Conservation (phyloP, 2,329 filamentous ascomycete species). For the Bipolaris bicolor region DNA sequence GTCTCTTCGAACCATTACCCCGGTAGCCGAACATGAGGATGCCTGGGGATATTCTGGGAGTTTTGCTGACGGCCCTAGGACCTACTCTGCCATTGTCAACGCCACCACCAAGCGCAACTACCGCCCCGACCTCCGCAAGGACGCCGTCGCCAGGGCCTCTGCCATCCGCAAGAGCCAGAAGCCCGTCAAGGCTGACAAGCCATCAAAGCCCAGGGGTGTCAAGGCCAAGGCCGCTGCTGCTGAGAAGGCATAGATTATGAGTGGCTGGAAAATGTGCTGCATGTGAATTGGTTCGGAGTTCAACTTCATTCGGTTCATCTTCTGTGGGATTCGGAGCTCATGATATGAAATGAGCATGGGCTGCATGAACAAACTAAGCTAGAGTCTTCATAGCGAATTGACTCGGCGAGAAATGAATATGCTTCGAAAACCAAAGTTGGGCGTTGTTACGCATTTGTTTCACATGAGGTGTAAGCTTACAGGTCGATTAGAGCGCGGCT, state of each 20-base stretch:
- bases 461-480: neutral
- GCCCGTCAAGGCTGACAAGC: slow-evolving; percentile 75
- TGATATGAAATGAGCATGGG: slow-evolving; percentile 18
- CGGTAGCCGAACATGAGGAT: neutral
- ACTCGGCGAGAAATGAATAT: slow-evolving; percentile 19
- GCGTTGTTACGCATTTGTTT: neutral
- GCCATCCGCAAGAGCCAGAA: slow-evolving; percentile 82
- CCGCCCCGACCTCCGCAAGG: slow-evolving; percentile 61
- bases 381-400: slow-evolving; percentile 18
- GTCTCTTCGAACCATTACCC: slow-evolving; percentile 44
- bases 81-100: slow-evolving; percentile 87
- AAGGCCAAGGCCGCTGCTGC: slow-evolving; percentile 74
- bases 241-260: slow-evolving; percentile 37
- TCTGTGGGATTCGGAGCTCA: slow-evolving; percentile 20
- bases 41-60: neutral
- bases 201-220: slow-evolving; percentile 76
- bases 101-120: slow-evolving; percentile 83
- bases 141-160: slow-evolving; percentile 83
- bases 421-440: slow-evolving; percentile 15
- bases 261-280: slow-evolving; percentile 14
- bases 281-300: slow-evolving; percentile 24
- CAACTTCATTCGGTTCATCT: slow-evolving; percentile 29
- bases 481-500: neutral
- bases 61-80: slow-evolving; percentile 54
- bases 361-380: slow-evolving; percentile 17